Base-by-base conservation (phyloP, 371 early-diverging fungal genomes). In the Rozella allomycis region DNA sequence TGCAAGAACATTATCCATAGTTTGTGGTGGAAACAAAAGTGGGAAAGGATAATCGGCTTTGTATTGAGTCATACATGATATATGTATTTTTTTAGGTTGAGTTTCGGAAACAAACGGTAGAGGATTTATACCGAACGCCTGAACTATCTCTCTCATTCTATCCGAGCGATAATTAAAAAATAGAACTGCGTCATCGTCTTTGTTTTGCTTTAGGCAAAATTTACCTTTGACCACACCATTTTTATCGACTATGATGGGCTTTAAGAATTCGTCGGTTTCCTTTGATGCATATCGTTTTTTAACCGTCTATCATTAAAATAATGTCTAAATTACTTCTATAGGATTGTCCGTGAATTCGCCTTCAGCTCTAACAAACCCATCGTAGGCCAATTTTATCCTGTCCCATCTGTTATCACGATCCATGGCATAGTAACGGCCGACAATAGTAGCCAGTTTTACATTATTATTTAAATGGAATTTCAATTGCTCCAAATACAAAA, bases 371-470 rank as follows among this genome's bases (percentile, higher is more conserved):
- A 78, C 74, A 55, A 90, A 54, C 25, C 69, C 86, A 26, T 93
- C 80, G 44, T 80, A 79, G 23, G 96, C 94, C 30, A 82, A 43
- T 66, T 86, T 65, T 38, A 93, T 58, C 45, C 98, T 76, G 58
- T 97, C 96, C 84, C 93, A 87, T 41, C 97, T 79, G 70, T 88
- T 90, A 64, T 98, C 98, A 54, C 99, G 78, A 55, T 99, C 99
- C 99, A 99, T 99, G 37, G 96, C 88, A 53, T 94, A 98, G 72
- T 93, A 99, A 35, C 99, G 72, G 20, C 99, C 99, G 14, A 72
- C 65, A 25, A 97, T 67, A 23, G 90, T 85, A 21, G 86, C 94
- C 14, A 98, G 38, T 43, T 61, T 67, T 40, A 91, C 94, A 52
- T 82, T 88, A 4, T 55, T 33, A 32, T 77, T 35, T 41, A 47